Percentiles rank a stretch among this genome's conserved stretches.
These are phyloP conservation scores for Skeletonema grethae DNA, from an alignment of 108 stramenopile genomes.

Conservation along the genomic window DNA sequence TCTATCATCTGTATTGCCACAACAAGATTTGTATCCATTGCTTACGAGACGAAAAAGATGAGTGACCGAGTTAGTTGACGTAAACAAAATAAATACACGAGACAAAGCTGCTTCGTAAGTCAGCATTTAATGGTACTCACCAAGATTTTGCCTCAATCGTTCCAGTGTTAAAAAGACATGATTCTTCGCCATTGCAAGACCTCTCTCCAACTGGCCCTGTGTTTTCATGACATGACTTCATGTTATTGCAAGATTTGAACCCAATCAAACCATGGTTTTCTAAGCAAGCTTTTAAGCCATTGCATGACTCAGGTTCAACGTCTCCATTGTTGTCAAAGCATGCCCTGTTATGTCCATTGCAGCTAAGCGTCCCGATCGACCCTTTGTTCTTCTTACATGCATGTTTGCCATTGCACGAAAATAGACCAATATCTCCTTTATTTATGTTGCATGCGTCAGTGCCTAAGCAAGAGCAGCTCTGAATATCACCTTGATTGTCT, in stretches of 20 bases:
- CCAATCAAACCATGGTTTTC: neutral
- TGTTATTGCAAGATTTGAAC: neutral
- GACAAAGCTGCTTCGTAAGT: neutral
- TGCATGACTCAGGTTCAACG: neutral
- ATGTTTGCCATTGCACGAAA: neutral
- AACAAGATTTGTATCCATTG: constrained; percentile 4
- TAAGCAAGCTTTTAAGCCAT: neutral
- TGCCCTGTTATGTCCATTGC: neutral
- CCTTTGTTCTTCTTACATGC: neutral
- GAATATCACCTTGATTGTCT: neutral
- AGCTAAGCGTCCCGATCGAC: neutral
- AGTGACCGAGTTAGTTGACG: neutral
- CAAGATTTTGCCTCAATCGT: neutral
- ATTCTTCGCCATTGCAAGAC: neutral
- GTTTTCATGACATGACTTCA: neutral
- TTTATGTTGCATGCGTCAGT: neutral
- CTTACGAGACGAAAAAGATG: neutral
- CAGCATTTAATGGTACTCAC: neutral
- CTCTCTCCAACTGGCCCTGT: neutral
- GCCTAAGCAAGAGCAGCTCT: neutral
- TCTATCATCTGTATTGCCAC: neutral
- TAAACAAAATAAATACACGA: neutral
- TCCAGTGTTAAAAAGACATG: neutral
- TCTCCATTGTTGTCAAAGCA: neutral
- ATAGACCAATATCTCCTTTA: neutral